These are phyloP conservation scores for Penicillium egyptiacum DNA, from an alignment of 495 filamentous ascomycete genomes.

Conservation along the genomic window DNA sequence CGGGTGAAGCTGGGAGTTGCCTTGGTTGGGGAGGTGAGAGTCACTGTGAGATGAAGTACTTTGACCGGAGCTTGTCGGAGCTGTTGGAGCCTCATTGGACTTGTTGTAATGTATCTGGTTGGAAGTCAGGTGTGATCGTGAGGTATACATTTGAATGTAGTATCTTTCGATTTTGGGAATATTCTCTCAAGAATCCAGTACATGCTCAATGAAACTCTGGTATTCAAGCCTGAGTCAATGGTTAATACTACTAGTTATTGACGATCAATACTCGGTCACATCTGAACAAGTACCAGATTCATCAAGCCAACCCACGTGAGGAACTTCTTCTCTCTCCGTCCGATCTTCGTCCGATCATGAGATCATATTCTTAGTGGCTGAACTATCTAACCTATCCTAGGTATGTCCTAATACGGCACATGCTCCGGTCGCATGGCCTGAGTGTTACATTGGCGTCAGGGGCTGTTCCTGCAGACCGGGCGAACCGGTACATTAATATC, in stretches of 20 bases:
- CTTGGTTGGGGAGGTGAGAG: conserved; percentile 28
- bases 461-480: conserved; percentile 23
- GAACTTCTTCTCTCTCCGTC: too few relatives aligned
- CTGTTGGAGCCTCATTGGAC: background rate
- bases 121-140: background rate
- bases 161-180: background rate
- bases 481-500: conserved; percentile 1
- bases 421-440: conserved; percentile 26
- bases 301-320: background rate
- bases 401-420: conserved; percentile 14
- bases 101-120: background rate
- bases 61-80: background rate
- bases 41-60: conserved; percentile 16
- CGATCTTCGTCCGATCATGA: background rate
- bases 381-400: background rate
- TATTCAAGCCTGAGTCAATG: background rate
- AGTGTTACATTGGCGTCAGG: conserved; percentile 23
- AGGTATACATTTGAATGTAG: background rate
- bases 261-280: background rate
- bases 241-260: too few relatives aligned
- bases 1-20: conserved; percentile 24
- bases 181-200: background rate
- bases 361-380: background rate
- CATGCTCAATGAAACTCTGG: background rate
- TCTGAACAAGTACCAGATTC: background rate